Evolutionary conservation across 495 filamentous ascomycete species (phyloP).

Genomic region (Tuber borchii): DNA sequence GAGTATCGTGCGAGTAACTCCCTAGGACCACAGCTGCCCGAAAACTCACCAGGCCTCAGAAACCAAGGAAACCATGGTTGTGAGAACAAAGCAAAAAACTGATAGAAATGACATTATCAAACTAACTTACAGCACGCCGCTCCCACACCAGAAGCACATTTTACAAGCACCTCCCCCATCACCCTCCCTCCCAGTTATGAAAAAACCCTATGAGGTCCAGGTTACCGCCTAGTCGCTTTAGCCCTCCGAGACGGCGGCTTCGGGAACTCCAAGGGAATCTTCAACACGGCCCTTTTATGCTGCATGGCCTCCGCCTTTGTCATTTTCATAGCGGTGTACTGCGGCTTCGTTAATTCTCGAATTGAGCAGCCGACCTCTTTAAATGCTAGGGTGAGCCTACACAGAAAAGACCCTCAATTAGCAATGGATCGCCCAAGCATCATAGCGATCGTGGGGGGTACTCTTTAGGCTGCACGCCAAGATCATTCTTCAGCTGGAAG

Average conservation of each 20-base stretch:
- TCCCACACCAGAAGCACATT: background rate
- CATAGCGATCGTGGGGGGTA: conserved; percentile 23
- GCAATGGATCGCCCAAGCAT: conserved; percentile 42
- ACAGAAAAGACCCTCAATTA: conserved; percentile 3
- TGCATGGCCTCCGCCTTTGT: conserved; percentile 56
- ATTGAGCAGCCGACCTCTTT: conserved; percentile 71
- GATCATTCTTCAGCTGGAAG: conserved; percentile 66
- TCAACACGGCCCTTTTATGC: conserved; percentile 62
- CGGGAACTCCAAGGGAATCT: conserved; percentile 76
- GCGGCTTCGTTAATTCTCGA: conserved; percentile 48
- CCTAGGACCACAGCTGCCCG: background rate
- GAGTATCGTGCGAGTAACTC: background rate
- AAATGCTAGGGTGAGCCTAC: conserved; percentile 60
- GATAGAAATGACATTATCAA: background rate
- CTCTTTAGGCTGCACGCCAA: conserved; percentile 63
- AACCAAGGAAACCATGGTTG: background rate
- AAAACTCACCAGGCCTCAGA: background rate
- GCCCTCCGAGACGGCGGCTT: conserved; percentile 46
- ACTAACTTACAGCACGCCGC: background rate
- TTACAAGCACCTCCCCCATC: background rate
- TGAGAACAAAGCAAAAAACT: background rate
- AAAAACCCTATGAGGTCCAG: background rate
- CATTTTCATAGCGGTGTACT: conserved; percentile 48
- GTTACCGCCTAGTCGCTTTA: conserved; percentile 14
- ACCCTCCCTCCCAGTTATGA: background rate